Evolutionary conservation across 805 yeast species (phyloP).

Genomic region (Schwanniomyces vanrijiae): DNA sequence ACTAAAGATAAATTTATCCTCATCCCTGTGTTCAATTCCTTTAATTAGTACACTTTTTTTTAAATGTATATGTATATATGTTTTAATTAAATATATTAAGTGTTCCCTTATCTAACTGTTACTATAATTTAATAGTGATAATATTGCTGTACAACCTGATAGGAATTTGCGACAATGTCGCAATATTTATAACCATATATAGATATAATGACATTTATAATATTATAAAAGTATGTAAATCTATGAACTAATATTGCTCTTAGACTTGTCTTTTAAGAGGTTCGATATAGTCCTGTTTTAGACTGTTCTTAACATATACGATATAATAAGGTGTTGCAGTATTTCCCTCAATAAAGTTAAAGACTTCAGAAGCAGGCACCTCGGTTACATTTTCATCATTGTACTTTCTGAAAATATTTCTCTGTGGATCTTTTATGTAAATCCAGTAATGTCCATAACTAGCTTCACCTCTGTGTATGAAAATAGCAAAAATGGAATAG

Average conservation of each 20-base stretch:
- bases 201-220: not conserved
- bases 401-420: slow-evolving; percentile 76
- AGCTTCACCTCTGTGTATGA: slow-evolving; percentile 95
- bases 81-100: not conserved
- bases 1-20: not conserved
- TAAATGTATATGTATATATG: too few relatives aligned
- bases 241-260: not conserved
- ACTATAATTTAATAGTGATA: not conserved
- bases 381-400: slow-evolving; percentile 95
- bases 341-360: slow-evolving; percentile 64
- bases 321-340: slow-evolving; percentile 94
- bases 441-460: slow-evolving; percentile 97
- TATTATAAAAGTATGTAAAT: too few relatives aligned
- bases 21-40: not conserved
- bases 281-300: slow-evolving; percentile 53
- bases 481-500: slow-evolving; percentile 84
- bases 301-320: slow-evolving; percentile 72
- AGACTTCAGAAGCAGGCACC: slow-evolving; percentile 63
- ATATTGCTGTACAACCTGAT: not conserved
- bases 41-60: not conserved
- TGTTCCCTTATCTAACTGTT: not conserved
- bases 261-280: slow-evolving; percentile 54
- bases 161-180: not conserved
- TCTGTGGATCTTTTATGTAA: slow-evolving; percentile 75
- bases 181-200: not conserved